Evolutionary conservation across 805 yeast genomes (phyloP).

Genomic region (Candida golubevii): DNA sequence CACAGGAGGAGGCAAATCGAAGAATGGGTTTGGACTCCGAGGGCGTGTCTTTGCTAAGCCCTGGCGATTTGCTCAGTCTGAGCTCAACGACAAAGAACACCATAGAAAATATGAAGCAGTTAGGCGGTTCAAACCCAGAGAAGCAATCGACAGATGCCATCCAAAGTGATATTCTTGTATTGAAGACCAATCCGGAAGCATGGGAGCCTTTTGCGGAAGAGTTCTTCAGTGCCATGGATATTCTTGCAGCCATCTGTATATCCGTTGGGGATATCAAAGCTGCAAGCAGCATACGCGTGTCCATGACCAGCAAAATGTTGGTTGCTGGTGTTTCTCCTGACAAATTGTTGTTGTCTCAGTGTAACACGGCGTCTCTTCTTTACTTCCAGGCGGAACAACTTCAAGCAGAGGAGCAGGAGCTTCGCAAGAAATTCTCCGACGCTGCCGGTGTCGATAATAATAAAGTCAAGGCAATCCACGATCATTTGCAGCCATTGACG

Average conservation of each 20-base stretch:
- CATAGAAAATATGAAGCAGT: slow-evolving; percentile 1
- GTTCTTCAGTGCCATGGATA: slow-evolving; percentile 70
- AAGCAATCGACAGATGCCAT: background rate
- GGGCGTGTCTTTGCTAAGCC: slow-evolving; percentile 5
- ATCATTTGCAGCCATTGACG: slow-evolving; percentile 13
- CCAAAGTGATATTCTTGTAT: slow-evolving; percentile 13
- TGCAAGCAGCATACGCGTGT: slow-evolving; percentile 57
- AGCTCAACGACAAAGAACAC: background rate
- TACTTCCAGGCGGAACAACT: slow-evolving; percentile 64
- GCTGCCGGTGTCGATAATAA: slow-evolving; percentile 24
- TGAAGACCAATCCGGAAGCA: slow-evolving; percentile 41
- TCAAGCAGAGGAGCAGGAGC: slow-evolving; percentile 44
- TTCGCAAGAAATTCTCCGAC: slow-evolving; percentile 22
- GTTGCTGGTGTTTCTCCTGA: slow-evolving; percentile 63
- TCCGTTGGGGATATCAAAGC: slow-evolving; percentile 61
- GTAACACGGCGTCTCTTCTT: slow-evolving; percentile 64
- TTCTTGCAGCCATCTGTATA: slow-evolving; percentile 66
- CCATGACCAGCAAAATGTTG: slow-evolving; percentile 70
- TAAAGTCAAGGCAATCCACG: slow-evolving; percentile 14
- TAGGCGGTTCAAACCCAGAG: background rate
- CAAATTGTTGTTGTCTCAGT: slow-evolving; percentile 59
- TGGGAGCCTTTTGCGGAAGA: slow-evolving; percentile 79
- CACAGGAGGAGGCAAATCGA: slow-evolving; percentile 58
- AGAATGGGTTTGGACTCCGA: slow-evolving; percentile 24
- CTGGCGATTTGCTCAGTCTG: slow-evolving; percentile 4